A percentile compares a stretch with the other conserved stretches of the same genome.
These are phyloP conservation scores for Helianthus tuberosus DNA, from an alignment of 129 eudicot species.

Conservation along the genomic window DNA sequence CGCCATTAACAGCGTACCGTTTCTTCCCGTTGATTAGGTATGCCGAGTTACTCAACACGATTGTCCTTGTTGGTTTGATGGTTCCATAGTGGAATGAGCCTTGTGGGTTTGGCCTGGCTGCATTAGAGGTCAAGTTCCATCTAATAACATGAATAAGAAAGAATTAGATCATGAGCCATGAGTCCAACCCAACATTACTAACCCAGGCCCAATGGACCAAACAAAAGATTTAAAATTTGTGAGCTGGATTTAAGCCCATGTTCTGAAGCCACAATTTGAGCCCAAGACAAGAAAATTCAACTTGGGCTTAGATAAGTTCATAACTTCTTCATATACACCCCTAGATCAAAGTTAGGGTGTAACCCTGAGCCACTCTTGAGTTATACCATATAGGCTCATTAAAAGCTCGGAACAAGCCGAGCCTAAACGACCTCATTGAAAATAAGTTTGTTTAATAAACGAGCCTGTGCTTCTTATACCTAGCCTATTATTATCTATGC, in stretches of 20 bases:
- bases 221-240: neutral
- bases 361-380: no score
- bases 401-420: no score
- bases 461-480: no score
- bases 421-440: no score
- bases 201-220: neutral
- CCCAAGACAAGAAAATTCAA: neutral
- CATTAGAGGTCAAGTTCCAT: slow-evolving; percentile 94
- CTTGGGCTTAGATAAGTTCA: no score
- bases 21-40: slow-evolving; percentile 69
- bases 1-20: slow-evolving; percentile 83
- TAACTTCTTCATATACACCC: no score
- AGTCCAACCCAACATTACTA: neutral
- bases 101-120: slow-evolving; percentile 97
- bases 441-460: no score
- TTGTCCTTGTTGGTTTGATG: slow-evolving; percentile 58
- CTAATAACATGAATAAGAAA: slow-evolving; percentile 36
- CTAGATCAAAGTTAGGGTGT: no score
- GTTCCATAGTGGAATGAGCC: slow-evolving; percentile 93
- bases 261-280: neutral
- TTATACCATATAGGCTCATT: no score
- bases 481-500: no score
- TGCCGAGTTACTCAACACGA: slow-evolving; percentile 71
- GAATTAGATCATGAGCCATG: neutral
- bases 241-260: neutral